Evolutionary conservation across 2,329 filamentous ascomycete genomes (phyloP).

Genomic region (Coniochaeta pulveracea): DNA sequence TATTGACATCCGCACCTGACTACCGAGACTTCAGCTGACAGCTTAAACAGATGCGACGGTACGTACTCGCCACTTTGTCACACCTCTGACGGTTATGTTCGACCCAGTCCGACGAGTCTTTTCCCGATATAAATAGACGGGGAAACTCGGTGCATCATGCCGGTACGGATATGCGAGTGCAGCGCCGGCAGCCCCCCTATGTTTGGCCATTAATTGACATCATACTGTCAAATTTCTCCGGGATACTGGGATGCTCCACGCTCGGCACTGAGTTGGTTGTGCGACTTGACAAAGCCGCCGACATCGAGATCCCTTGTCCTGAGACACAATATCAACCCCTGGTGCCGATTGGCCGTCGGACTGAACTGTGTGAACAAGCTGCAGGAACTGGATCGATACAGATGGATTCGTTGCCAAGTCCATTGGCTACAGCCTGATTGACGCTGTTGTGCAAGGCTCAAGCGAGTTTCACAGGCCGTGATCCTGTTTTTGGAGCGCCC

Average conservation of each 20-base stretch:
- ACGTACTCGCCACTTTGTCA: no score
- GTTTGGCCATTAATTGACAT: conserved; percentile 15
- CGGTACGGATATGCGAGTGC: no score
- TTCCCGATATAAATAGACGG: conserved; percentile 10
- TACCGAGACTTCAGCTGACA: conserved; percentile 18
- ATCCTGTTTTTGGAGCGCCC: no score
- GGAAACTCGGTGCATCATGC: conserved; percentile 12
- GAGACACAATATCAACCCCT: conserved; percentile 14
- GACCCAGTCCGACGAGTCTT: no score
- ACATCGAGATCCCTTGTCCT: conserved; percentile 10
- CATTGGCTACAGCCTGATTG: conserved; percentile 1
- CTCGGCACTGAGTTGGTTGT: conserved; percentile 14
- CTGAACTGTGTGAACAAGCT: conserved; percentile 8
- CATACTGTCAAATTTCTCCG: conserved; percentile 15
- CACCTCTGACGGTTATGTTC: no score
- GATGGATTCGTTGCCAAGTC: background rate
- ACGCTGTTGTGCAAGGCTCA: no score
- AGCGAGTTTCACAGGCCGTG: conserved; percentile 15
- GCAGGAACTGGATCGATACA: conserved; percentile 12
- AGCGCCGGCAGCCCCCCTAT: no score
- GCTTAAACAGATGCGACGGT: conserved; percentile 46
- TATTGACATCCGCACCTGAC: conserved; percentile 15
- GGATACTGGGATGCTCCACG: conserved; percentile 15
- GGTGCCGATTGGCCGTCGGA: conserved; percentile 6
- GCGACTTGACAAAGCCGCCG: conserved; percentile 12